Base-by-base conservation (phyloP, 139 green algal genomes). In the Volvox reticuliferus region DNA sequence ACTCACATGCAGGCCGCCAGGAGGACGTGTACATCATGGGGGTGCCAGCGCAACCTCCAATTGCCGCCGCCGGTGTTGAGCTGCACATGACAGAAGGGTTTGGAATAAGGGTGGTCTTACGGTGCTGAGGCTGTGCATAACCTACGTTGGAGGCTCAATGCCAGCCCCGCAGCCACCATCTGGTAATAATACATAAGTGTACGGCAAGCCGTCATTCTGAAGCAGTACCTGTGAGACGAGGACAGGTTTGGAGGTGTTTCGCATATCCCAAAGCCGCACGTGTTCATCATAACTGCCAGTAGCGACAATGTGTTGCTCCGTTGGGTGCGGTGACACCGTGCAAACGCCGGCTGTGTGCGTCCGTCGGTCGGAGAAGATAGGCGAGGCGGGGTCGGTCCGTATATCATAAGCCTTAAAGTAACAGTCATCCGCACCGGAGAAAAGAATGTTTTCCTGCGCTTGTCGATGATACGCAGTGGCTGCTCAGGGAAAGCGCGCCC, bases 211-310 rank as follows among this genome's bases (percentile, higher is more conserved):
- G 24, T 30, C 65, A 73, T 28, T 5, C 21, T 28, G 21, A 73
- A 73, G 24, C 65, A 73, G 65, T 28, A 73, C 65, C 65, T 73
- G 65, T 13, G 37, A 26, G 18, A 84, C 79, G 79, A 69, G 3
- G 37, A 98, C 0, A 0, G 96, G 96, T 44, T 68, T 44, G 0
- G 73, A 18, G 2, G 82, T 63, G 12, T 76, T 92, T 0, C 96
- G 91, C 28, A 94, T 55, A 86, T 99, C 97, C 97, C 97, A 99
- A 44, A 98, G 44, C 33, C 98, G 69, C n/a, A 96, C 86, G 13
- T 82, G 2, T 83, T 99, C 98, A 81, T 99, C 97, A 79, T 99
- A 99, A 75, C 94, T 97, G 44, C 97, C 97, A 0, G 97, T 99
- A 22, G 91, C 93, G 14, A 98, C 44, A 30, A 96, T 20, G 91